Percentiles rank a stretch among this genome's conserved stretches.
phyloP scores from a whole-genome alignment of 352 stramenopile species.

The Thalassiosira exigua region DNA sequence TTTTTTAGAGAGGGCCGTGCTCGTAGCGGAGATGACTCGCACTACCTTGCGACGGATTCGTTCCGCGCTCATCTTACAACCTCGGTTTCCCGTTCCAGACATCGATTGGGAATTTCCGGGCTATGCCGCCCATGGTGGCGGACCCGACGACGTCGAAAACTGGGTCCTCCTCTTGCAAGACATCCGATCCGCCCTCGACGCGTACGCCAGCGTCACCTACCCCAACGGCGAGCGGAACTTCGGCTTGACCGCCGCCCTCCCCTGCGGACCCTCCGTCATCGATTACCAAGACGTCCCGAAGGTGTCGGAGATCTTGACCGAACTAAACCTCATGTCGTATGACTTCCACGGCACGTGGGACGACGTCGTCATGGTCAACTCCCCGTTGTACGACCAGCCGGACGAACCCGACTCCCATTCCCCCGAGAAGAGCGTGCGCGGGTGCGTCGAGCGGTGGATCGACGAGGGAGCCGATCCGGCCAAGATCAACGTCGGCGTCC shows the following conservation, averaged over 20 bases:
- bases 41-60: background rate
- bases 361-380: conserved; percentile 45
- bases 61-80: background rate
- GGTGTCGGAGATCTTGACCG: conserved; percentile 48
- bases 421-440: conserved; percentile 41
- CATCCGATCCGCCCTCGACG: conserved; percentile 46
- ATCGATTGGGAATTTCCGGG: conserved; percentile 61
- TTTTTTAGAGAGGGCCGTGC: too few species aligned
- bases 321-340: conserved; percentile 61
- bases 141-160: conserved; percentile 43
- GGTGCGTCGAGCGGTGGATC: conserved; percentile 52
- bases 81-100: conserved; percentile 10
- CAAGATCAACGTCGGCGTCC: conserved; percentile 57
- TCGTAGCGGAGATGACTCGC: too few species aligned
- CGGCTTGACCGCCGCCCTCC: conserved; percentile 55
- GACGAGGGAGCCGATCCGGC: conserved; percentile 35
- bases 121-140: conserved; percentile 46
- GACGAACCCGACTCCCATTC: conserved; percentile 22
- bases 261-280: conserved; percentile 52
- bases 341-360: conserved; percentile 64
- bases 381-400: conserved; percentile 54
- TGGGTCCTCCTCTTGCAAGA: conserved; percentile 56
- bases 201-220: conserved; percentile 46
- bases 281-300: conserved; percentile 37
- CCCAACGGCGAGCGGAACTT: conserved; percentile 48